Evolutionary conservation across 345 rosid species (phyloP).

Genomic region (Viola odorata): DNA sequence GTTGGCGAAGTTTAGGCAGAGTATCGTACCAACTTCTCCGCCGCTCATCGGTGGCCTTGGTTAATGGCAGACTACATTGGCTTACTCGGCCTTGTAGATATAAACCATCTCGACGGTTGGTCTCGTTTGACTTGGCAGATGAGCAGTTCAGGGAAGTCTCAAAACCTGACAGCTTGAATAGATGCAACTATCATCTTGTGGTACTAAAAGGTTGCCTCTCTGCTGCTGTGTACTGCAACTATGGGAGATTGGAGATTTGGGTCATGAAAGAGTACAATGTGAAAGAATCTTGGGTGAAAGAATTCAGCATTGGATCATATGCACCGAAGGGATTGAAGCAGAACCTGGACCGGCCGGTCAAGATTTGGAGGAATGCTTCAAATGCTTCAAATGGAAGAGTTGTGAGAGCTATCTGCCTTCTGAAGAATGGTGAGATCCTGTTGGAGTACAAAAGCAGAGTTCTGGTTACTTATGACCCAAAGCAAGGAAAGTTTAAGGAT

Average conservation of each 20-base stretch:
- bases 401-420: constrained; percentile 46
- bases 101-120: constrained; percentile 51
- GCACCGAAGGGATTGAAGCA: constrained; percentile 69
- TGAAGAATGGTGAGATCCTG: constrained; percentile 69
- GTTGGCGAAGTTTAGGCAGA: constrained; percentile 74
- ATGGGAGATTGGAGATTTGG: constrained; percentile 82
- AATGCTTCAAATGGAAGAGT: constrained; percentile 40
- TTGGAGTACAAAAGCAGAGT: constrained; percentile 73
- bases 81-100: constrained; percentile 54
- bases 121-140: constrained; percentile 66
- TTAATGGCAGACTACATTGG: constrained; percentile 79
- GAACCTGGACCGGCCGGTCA: constrained; percentile 35
- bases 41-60: constrained; percentile 60
- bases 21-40: constrained; percentile 48
- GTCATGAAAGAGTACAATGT: constrained; percentile 63
- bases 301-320: constrained; percentile 56
- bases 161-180: constrained; percentile 59
- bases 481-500: constrained; percentile 51
- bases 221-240: constrained; percentile 60
- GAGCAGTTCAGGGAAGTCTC: constrained; percentile 74
- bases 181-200: constrained; percentile 52
- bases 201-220: constrained; percentile 54
- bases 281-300: constrained; percentile 69
- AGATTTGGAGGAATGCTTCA: constrained; percentile 49
- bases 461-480: constrained; percentile 65